Conservation (phyloP, 768 basidiomycete genomes). For the Dentipellis sp. region DNA sequence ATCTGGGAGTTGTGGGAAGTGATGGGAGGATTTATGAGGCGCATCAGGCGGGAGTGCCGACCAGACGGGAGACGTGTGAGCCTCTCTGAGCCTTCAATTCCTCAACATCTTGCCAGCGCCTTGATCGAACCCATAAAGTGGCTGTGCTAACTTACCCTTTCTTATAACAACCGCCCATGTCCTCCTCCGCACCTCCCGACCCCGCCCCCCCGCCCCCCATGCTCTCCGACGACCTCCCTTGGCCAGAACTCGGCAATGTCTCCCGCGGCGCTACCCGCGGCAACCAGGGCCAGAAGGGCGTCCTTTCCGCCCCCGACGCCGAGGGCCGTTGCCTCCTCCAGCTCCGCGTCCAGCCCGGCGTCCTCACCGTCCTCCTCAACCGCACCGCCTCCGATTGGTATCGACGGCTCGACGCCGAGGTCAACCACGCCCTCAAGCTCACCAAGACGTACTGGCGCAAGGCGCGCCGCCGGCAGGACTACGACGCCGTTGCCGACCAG, state of each 20-base stretch:
- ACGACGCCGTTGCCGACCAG: slow-evolving; percentile 76
- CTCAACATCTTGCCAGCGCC: too few relatives aligned
- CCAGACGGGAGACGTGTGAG: too few relatives aligned
- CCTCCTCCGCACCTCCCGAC: neutral
- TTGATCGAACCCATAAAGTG: too few relatives aligned
- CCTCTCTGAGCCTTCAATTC: too few relatives aligned
- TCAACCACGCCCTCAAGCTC: slow-evolving; percentile 71
- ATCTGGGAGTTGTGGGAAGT: too few relatives aligned
- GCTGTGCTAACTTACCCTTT: neutral
- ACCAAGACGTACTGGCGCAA: slow-evolving; percentile 87
- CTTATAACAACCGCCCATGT: neutral
- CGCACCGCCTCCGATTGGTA: slow-evolving; percentile 79
- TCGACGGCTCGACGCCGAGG: slow-evolving; percentile 66
- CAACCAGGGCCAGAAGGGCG: slow-evolving; percentile 82
- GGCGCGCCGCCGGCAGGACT: slow-evolving; percentile 66
- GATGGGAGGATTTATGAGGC: too few relatives aligned
- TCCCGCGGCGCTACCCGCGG: slow-evolving; percentile 77
- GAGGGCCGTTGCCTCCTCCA: slow-evolving; percentile 75
- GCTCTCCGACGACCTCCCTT: slow-evolving; percentile 69
- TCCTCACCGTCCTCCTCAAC: slow-evolving; percentile 67
- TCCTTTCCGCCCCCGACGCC: slow-evolving; percentile 57
- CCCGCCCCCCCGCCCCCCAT: slow-evolving; percentile 19
- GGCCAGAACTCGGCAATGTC: slow-evolving; percentile 81
- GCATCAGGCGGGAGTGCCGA: too few relatives aligned
- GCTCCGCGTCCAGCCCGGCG: slow-evolving; percentile 75